Percentiles rank a stretch among this genome's conserved stretches.
These are phyloP conservation scores for Russula foetens DNA, from an alignment of 768 basidiomycete genomes.

Conservation along the genomic window DNA sequence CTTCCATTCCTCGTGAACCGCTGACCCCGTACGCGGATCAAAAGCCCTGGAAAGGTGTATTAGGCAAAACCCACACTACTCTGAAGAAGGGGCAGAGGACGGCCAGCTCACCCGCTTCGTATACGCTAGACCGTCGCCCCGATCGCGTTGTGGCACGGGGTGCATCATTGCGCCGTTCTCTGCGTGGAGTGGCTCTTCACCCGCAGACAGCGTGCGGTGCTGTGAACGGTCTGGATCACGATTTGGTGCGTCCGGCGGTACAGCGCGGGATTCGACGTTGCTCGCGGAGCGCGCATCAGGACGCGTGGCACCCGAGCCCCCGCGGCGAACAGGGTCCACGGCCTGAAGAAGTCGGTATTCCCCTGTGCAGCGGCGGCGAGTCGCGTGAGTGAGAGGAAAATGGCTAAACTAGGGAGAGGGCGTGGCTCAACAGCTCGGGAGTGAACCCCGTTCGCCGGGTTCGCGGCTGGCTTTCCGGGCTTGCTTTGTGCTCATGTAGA, in stretches of 20 bases:
- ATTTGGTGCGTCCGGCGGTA: neutral
- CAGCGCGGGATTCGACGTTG: neutral
- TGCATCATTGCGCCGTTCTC: conserved; percentile 9
- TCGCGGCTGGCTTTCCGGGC: conserved; percentile 14
- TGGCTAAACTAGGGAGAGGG: no score
- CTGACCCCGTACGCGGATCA: neutral
- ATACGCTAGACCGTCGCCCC: conserved; percentile 7
- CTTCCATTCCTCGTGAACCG: neutral
- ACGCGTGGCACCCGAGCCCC: neutral
- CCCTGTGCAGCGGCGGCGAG: neutral
- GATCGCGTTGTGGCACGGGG: conserved; percentile 6
- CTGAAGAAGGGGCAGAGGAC: neutral
- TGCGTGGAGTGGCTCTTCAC: neutral
- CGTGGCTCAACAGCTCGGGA: conserved; percentile 4
- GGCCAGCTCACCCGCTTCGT: conserved; percentile 6
- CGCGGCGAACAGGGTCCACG: neutral
- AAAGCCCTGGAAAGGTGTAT: neutral
- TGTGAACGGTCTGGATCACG: conserved; percentile 2
- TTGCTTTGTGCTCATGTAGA: conserved; percentile 11
- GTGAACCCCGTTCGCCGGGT: conserved; percentile 4
- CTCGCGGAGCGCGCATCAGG: neutral
- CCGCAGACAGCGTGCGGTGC: neutral
- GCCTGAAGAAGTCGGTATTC: conserved; percentile 9
- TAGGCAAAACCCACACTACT: neutral
- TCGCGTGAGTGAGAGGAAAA: no score